Conservation (phyloP, 108 stramenopile species). For the Nitzschia palea region DNA sequence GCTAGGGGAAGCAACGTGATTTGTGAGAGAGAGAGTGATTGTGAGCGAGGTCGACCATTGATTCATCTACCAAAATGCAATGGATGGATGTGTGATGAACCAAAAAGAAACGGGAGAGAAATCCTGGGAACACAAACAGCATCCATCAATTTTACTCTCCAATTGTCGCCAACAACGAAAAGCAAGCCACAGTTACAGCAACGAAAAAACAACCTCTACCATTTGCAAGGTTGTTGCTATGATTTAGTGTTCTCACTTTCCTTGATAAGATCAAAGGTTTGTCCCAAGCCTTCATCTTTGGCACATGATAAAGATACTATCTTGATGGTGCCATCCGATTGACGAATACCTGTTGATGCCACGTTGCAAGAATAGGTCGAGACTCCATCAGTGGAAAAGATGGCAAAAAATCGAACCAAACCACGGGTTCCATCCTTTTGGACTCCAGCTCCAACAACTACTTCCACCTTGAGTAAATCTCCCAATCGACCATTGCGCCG, state of each 20-base stretch:
- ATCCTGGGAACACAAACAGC: no score
- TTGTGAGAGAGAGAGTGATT: no score
- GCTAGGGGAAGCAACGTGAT: no score
- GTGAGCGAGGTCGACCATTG: no score
- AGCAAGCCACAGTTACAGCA: no score
- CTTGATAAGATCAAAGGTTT: constrained; percentile 37
- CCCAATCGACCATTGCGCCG: constrained; percentile 29
- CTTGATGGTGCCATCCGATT: constrained; percentile 16
- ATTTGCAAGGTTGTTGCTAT: no score
- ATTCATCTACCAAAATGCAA: no score
- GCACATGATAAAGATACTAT: constrained; percentile 39
- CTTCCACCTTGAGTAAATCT: constrained; percentile 37
- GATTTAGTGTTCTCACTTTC: constrained; percentile 4
- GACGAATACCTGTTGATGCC: constrained; percentile 24
- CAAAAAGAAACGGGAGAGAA: no score
- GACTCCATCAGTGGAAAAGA: constrained; percentile 40
- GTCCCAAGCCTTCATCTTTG: constrained; percentile 42
- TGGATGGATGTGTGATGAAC: no score
- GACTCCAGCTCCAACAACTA: constrained; percentile 34
- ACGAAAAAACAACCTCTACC: no score
- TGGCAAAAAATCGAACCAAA: constrained; percentile 43
- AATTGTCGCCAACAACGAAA: no score
- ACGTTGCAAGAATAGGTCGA: constrained; percentile 39
- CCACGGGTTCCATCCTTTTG: constrained; percentile 10
- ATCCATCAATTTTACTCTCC: no score